Base-by-base conservation (phyloP, 192 early-diverging fungal genomes). In the Coemansia sp. region DNA sequence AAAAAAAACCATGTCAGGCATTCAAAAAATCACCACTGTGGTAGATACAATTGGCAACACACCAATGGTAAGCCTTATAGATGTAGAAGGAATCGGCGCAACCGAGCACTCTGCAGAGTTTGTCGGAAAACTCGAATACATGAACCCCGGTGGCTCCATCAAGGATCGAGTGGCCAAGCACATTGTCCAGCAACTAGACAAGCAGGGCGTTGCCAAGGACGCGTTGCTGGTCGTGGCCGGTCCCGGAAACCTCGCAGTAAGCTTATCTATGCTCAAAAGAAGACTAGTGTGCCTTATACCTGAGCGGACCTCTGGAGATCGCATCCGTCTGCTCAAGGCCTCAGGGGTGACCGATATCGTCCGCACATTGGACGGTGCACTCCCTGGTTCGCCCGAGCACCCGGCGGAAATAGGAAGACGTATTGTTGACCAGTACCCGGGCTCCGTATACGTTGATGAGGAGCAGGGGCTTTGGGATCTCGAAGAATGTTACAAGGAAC, bases 41-140 rank as follows among this genome's bases (percentile, higher is more conserved):
- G 59, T 67, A 42, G 78, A 62, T 14, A 76, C 72, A 22, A 84
- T 90, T 63, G 88, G 87, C 38, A 79, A 77, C 30, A 90, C 88
- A 10, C 88, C 88, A n/a, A 73, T 88, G 56, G 87, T 88, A 20
- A 64, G 38, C 34, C 83, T 77, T 61, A 36, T 17, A 12, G 54
- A 36, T 10, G 56, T 65, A 58, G 83, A 61, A 16, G 68, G 62
- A 14, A 42, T 66, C 17, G 55, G 49, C 11, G 52, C 7, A 20
- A 8, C 54, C 56, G 1, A 34, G 52, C 14, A 45, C 28, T 36
- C 73, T 71, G 85, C 87, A 0, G 85, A 91, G 55, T 59, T 91
- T 1, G 56, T 89, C 6, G 92, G 86, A 49, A 93, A 93, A 70
- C 80, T 90, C 6, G 92, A 93, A 67, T 93, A 85, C 72, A 80